These are phyloP conservation scores for Candida ovalis DNA, from an alignment of 805 yeast genomes.

Conservation along the genomic window DNA sequence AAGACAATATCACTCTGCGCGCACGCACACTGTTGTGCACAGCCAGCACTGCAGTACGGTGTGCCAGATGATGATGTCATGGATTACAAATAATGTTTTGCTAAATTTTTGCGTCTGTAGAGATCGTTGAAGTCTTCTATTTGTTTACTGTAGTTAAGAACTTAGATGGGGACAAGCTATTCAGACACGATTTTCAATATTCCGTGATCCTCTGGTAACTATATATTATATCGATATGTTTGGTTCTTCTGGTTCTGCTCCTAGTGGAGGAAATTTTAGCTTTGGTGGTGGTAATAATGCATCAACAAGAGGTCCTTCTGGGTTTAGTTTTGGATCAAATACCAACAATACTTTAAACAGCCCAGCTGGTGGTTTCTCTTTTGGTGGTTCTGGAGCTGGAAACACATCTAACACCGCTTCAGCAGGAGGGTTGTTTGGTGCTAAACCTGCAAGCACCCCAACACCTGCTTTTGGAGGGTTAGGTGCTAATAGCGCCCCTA, in stretches of 20 bases:
- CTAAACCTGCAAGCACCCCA: conserved; percentile 2
- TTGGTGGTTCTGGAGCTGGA: conserved; percentile 5
- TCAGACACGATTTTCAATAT: too few relatives aligned
- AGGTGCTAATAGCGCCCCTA: conserved; percentile 18
- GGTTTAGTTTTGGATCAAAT: conserved; percentile 12
- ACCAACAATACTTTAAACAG: conserved; percentile 8
- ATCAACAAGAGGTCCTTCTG: conserved; percentile 9
- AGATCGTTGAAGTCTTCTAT: too few relatives aligned
- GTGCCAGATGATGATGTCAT: too few relatives aligned
- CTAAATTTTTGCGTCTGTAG: too few relatives aligned
- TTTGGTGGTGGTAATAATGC: conserved; percentile 2
- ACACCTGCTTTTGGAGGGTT: conserved; percentile 18
- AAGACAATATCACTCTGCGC: too few relatives aligned
- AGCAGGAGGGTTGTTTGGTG: conserved; percentile 2
- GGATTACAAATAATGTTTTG: too few relatives aligned
- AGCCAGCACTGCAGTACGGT: too few relatives aligned
- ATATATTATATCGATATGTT: not conserved
- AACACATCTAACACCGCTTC: conserved; percentile 6
- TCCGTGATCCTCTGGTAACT: too few relatives aligned
- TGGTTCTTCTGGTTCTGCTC: conserved; percentile 8
- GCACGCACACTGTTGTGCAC: too few relatives aligned
- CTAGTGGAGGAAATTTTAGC: conserved; percentile 12
- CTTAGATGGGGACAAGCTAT: too few relatives aligned
- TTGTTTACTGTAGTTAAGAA: too few relatives aligned
- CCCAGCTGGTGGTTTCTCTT: not conserved